Evolutionary conservation across 2,329 filamentous ascomycete species (phyloP).

Genomic region (Beauveria varroae): DNA sequence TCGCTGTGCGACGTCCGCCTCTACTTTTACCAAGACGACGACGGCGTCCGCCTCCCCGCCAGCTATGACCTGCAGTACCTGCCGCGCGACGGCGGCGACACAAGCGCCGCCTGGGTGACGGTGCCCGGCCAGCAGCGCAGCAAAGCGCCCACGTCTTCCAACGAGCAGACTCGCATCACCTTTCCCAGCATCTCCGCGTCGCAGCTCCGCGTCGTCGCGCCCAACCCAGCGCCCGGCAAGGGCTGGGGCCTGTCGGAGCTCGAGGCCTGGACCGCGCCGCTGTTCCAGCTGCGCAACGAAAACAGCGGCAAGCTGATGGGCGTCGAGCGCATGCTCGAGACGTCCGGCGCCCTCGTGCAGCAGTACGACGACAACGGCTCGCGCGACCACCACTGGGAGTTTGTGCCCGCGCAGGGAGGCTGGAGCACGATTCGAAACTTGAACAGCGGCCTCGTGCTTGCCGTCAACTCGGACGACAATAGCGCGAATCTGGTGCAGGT

Average conservation of each 20-base stretch:
- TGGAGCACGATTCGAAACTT: constrained; percentile 14
- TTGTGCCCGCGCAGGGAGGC: constrained; percentile 6
- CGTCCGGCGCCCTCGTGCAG: constrained; percentile 5
- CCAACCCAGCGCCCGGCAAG: constrained; percentile 21
- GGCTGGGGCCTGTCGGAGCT: constrained; percentile 24
- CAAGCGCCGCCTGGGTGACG: constrained; percentile 2
- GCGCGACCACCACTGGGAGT: constrained; percentile 13
- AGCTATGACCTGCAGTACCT: constrained; percentile 15
- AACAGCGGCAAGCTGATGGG: constrained; percentile 15
- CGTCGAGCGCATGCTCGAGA: constrained; percentile 1
- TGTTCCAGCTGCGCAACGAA: constrained; percentile 14
- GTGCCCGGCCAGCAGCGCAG: constrained; percentile 1
- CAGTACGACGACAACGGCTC: constrained; percentile 13
- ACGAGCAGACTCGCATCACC: constrained; percentile 21
- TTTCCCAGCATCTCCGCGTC: constrained; percentile 20
- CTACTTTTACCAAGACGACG: constrained; percentile 24
- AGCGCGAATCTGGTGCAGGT: constrained; percentile 11
- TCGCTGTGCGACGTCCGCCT: constrained; percentile 26
- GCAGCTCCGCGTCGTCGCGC: constrained; percentile 20
- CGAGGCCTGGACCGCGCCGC: constrained; percentile 23
- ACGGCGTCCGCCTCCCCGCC: constrained; percentile 20
- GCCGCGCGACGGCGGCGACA: neutral
- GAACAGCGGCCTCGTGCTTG: constrained; percentile 12
- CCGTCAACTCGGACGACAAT: constrained; percentile 9
- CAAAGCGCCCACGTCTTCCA: constrained; percentile 15